Base-by-base conservation (phyloP, 306 rosid species). In the Albizia julibrissin region DNA sequence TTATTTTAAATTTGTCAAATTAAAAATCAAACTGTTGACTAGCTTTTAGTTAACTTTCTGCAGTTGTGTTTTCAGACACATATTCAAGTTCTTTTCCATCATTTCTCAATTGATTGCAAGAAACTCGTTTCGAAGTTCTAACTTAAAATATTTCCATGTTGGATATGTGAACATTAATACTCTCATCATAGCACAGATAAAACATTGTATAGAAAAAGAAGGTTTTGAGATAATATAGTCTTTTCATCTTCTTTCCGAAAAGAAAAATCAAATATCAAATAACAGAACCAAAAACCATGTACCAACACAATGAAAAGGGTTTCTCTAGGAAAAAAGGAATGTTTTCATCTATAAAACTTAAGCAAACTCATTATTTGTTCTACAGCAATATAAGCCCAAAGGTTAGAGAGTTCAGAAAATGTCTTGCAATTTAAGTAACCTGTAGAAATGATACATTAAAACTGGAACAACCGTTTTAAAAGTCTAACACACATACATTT, bases 361-460 rank as follows among this genome's bases (percentile, higher is more conserved):
- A 40, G 65, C 67, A 50, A 77, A 54, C 50, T 46, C 40, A 27
- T 47, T 52, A 65, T 49, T 81, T 81, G 11, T 59, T 73, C 58
- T 13, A 66, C 58, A 44, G 67, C 11, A 56, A 54, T 54, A 39
- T 42, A 15, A 34, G 56, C 52, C 39, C 68, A 69, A 37, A 65
- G 13, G n/a, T 16, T 33, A 34, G 76, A 58, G 43, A 21, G 4
- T 26, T 59, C 50, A 43, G 10, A n/a, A 68, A 40, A 18, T 21
- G 73, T 14, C 79, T 47, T 65, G 37, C 29, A 46, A 68, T 76
- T 64, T 43, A 75, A 80, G 74, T 61, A 61, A 42, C 46, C 46
- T 42, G 10, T 42, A 2, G 46, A 42, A 42, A 42, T 42, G 46
- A 42, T 42, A 42, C 46, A 10, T 42, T 42, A 42, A 4, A 34